Base-by-base conservation (phyloP, 495 filamentous ascomycete genomes). In the Symbiotaphrina buchneri region DNA sequence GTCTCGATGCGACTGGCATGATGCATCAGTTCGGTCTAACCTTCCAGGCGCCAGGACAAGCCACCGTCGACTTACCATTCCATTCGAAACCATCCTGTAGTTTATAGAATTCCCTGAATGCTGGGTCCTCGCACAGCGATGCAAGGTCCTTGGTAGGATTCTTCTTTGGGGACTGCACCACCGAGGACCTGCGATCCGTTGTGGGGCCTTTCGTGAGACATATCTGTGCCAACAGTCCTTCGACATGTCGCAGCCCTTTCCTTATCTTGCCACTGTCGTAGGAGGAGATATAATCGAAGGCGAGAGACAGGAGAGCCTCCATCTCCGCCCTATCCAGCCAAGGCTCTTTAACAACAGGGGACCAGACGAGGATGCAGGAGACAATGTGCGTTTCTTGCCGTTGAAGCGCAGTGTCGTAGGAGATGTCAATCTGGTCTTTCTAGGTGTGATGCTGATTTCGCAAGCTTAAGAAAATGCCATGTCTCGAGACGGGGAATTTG, bases 31-130 rank as follows among this genome's bases (percentile, higher is more conserved):
- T 13, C n/a, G 32, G 17, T n/a, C 7, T 4, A 7, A 17, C 1
- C 23, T 2, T 0, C 10, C 6, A 3, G 25, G 20, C 14, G n/a
- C 22, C 17, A 30, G 15, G 21, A 14, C 13, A 5, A 31, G 13
- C 6, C 8, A 23, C 21, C 8, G 22, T 14, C 1, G 28, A 18
- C 18, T 11, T 47, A 79, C 73, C 68, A 53, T 97, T 97, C 79
- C 84, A 97, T 53, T 93, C 78, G 51, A 97, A 97, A 7, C 85
- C 74, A 43, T 92, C 85, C 48, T 97, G 87, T 31, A 95, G 48
- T 44, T 91, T 80, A 58, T 92, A 91, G 54, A 95, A 97, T 48
- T 95, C 87, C 31, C 79, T 59, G 45, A 93, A 97, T 6, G 85
- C 87, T 17, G 77, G 82, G 49, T 97, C 87, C 40, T 75, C 68